phyloP scores from a whole-genome alignment of 441 rosid species.

The Pelargonium australe region DNA sequence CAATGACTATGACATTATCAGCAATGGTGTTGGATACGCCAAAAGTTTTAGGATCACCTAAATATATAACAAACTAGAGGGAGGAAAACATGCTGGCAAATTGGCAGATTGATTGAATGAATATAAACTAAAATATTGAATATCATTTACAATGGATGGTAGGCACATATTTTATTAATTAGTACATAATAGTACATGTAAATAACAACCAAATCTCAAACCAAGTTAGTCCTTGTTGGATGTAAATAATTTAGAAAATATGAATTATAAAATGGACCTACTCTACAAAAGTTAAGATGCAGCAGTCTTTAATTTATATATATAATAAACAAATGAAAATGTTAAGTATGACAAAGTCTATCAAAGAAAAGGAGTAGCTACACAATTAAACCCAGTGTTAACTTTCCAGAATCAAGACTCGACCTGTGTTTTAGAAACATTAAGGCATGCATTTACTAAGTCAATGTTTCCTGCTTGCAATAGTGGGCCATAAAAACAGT shows the following conservation, averaged over 20 bases:
- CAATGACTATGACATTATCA: background rate
- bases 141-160: background rate
- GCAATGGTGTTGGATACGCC: background rate
- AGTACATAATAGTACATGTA: background rate
- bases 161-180: background rate
- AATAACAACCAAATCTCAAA: background rate
- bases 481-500: background rate
- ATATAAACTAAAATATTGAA: too few relatives aligned
- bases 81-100: background rate
- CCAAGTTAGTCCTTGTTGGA: background rate
- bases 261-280: background rate
- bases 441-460: too few relatives aligned
- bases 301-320: background rate
- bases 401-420: background rate
- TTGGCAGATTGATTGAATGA: too few relatives aligned
- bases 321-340: background rate
- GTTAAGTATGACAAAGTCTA: background rate
- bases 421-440: too few relatives aligned
- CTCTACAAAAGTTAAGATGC: background rate
- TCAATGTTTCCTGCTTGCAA: too few relatives aligned
- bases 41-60: background rate
- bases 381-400: background rate
- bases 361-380: background rate
- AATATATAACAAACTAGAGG: background rate
- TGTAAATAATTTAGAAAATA: background rate